Evolutionary conservation across 129 eudicot genomes (phyloP).

Genomic region (Arctium lappa): DNA sequence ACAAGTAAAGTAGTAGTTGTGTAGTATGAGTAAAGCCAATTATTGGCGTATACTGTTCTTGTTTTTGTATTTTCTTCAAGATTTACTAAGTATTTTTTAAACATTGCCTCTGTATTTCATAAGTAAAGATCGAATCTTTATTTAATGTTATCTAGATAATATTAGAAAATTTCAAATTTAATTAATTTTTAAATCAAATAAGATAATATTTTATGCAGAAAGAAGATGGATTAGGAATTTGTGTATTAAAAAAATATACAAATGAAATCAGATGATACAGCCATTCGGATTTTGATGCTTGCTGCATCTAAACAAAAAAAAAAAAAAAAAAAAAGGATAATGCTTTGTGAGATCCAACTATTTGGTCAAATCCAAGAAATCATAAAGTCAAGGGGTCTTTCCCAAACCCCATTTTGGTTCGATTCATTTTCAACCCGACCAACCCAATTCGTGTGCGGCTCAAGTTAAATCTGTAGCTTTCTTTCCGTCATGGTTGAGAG

Average conservation of each 20-base stretch:
- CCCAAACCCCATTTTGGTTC: not conserved
- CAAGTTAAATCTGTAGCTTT: not conserved
- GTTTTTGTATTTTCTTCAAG: slow-evolving; percentile 27
- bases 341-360: slow-evolving; percentile 10
- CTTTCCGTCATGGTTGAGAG: not conserved
- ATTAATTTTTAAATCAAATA: not conserved
- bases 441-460: too few relatives aligned
- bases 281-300: slow-evolving; percentile 16
- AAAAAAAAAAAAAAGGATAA: not conserved
- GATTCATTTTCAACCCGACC: not conserved
- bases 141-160: not conserved
- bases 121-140: not conserved
- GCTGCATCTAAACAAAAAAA: too few relatives aligned
- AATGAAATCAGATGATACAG: slow-evolving; percentile 3
- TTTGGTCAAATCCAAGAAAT: not conserved
- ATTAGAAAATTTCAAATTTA: not conserved
- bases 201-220: not conserved
- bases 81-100: not conserved
- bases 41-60: slow-evolving; percentile 32
- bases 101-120: not conserved
- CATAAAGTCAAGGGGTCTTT: not conserved
- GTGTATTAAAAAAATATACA: not conserved
- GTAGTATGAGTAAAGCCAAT: slow-evolving; percentile 30
- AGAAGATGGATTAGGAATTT: not conserved
- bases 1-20: not conserved